phyloP scores from a whole-genome alignment of 2,329 filamentous ascomycete species.

The Drechslera avenae region DNA sequence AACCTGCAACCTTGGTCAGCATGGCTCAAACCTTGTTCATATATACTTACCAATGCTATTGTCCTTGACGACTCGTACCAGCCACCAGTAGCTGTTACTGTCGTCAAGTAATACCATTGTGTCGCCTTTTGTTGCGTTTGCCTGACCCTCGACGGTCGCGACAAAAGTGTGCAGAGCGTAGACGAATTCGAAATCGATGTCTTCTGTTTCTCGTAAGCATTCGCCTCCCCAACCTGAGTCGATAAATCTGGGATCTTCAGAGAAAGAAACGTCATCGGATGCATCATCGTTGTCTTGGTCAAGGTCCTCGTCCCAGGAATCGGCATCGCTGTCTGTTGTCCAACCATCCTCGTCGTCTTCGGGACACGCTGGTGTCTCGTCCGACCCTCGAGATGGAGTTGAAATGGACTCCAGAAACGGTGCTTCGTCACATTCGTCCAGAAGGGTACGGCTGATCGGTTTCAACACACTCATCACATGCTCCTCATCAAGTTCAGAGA shows the following conservation, averaged over 20 bases:
- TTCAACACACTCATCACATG: constrained; percentile 49
- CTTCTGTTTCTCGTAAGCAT: constrained; percentile 93
- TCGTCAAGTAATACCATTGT: constrained; percentile 98
- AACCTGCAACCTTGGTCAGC: constrained; percentile 65
- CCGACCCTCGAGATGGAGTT: constrained; percentile 9
- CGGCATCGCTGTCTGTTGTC: constrained; percentile 47
- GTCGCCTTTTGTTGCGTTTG: constrained; percentile 96
- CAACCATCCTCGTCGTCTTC: constrained; percentile 36
- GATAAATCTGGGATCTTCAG: constrained; percentile 66
- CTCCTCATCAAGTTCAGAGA: constrained; percentile 42
- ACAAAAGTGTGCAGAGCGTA: constrained; percentile 98
- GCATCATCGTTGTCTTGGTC: constrained; percentile 59
- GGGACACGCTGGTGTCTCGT: constrained; percentile 12
- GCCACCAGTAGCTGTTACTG: constrained; percentile 99
- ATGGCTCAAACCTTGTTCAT: neutral
- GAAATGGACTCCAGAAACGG: constrained; percentile 15
- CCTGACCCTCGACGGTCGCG: constrained; percentile 96
- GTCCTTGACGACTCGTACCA: constrained; percentile 95
- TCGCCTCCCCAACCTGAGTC: constrained; percentile 75
- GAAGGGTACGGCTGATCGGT: constrained; percentile 50
- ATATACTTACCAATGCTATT: constrained; percentile 77
- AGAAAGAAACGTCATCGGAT: constrained; percentile 62
- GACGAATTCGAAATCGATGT: constrained; percentile 99
- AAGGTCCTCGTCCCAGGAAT: constrained; percentile 43
- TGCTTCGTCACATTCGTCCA: constrained; percentile 14